A percentile compares a stretch with the other conserved stretches of the same genome.
Evolutionary conservation across 2,329 filamentous ascomycete genomes (phyloP).

Genomic region (Ceratocystiopsis minuta): DNA sequence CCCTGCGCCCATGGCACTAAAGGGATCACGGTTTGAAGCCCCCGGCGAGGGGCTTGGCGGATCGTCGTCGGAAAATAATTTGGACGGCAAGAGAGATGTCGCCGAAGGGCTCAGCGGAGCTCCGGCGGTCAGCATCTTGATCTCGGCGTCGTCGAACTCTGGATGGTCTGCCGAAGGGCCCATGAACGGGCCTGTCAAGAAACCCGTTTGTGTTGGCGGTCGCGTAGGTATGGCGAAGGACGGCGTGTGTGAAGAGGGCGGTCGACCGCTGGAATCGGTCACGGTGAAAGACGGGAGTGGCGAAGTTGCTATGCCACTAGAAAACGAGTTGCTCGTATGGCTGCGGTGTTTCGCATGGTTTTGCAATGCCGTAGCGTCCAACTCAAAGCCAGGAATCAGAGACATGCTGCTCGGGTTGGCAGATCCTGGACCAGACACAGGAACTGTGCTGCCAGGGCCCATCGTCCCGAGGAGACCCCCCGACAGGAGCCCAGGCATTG

Average conservation of each 20-base stretch:
- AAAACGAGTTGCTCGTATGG: constrained; percentile 28
- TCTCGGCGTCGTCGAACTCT: constrained; percentile 41
- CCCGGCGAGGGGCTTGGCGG: constrained; percentile 22
- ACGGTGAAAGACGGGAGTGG: constrained; percentile 21
- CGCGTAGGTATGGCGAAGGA: constrained; percentile 11
- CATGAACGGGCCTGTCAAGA: constrained; percentile 35
- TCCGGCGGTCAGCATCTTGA: constrained; percentile 40
- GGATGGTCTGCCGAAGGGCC: constrained; percentile 25
- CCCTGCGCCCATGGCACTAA: constrained; percentile 15
- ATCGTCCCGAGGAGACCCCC: no score
- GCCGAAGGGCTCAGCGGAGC: constrained; percentile 65
- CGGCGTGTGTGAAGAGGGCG: constrained; percentile 15
- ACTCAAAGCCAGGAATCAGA: constrained; percentile 25
- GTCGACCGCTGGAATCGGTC: constrained; percentile 15
- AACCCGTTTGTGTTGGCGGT: constrained; percentile 24
- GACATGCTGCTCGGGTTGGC: not conserved
- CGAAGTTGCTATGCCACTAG: constrained; percentile 23
- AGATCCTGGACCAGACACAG: not conserved
- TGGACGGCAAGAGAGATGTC: constrained; percentile 53
- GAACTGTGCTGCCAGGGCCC: no score
- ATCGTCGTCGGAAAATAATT: constrained; percentile 40
- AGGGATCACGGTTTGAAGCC: constrained; percentile 16
- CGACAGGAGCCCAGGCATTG: no score
- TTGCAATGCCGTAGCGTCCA: constrained; percentile 19
- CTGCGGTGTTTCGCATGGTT: constrained; percentile 29